Conservation (phyloP, 2,329 filamentous ascomycete genomes). For the Paecilomyces fulvus region DNA sequence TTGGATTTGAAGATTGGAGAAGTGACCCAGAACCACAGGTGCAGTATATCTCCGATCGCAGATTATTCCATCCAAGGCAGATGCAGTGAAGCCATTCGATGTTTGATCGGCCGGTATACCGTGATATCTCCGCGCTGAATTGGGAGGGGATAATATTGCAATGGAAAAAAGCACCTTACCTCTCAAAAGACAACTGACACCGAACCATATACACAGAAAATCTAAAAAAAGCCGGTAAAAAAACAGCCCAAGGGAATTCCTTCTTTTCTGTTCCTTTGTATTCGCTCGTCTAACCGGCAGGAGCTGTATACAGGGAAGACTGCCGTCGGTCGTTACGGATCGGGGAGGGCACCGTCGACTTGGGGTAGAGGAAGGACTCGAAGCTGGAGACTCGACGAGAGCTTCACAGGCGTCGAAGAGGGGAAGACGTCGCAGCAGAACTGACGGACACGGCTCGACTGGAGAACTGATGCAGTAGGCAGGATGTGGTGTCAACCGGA, state of each 20-base stretch:
- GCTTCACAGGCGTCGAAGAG: conserved; percentile 31
- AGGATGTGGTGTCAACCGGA: conserved; percentile 19
- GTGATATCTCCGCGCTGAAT: neutral
- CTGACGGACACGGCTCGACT: conserved; percentile 32
- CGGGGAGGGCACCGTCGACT: conserved; percentile 23
- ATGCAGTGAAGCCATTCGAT: neutral
- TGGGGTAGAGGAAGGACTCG: conserved; percentile 18
- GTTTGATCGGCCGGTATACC: neutral
- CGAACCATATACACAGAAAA: neutral
- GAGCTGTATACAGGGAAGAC: conserved; percentile 20
- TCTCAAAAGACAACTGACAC: neutral
- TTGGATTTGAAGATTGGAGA: neutral
- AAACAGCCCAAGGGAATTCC: neutral
- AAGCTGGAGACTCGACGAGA: conserved; percentile 24
- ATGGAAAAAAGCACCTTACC: neutral
- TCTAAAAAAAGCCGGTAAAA: neutral
- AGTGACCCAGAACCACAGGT: neutral
- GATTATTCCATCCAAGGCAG: neutral
- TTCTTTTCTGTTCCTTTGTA: neutral
- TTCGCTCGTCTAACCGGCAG: conserved; percentile 29
- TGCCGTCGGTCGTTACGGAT: neutral
- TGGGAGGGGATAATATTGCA: neutral
- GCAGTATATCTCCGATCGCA: neutral
- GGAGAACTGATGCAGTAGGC: conserved; percentile 25
- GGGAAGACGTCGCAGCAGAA: conserved; percentile 26